Evolutionary conservation across 345 rosid genomes (phyloP).

Genomic region (Brassica cretica): DNA sequence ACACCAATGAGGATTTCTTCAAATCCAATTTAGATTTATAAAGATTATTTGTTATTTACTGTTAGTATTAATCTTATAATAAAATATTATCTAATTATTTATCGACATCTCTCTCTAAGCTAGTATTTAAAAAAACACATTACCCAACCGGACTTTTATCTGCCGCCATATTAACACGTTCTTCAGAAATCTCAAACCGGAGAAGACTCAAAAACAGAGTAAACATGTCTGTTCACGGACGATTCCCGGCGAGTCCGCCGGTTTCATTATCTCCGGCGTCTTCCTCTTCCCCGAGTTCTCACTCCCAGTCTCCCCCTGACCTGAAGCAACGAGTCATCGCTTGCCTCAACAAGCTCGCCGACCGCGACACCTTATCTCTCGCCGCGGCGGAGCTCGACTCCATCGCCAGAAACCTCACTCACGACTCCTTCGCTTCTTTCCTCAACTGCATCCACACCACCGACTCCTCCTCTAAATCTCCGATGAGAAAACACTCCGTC

Average conservation of each 20-base stretch:
- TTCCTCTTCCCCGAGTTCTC: slow-evolving; percentile 26
- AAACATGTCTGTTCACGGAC: slow-evolving; percentile 28
- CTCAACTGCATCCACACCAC: slow-evolving; percentile 73
- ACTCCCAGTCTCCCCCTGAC: slow-evolving; percentile 45
- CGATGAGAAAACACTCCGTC: slow-evolving; percentile 84
- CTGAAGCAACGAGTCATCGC: slow-evolving; percentile 71
- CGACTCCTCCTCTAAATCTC: slow-evolving; percentile 72
- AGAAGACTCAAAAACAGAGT: background rate
- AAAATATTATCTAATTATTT: background rate
- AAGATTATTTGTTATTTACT: background rate
- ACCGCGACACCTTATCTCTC: slow-evolving; percentile 83
- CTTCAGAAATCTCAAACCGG: slow-evolving; percentile 5
- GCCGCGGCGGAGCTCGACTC: slow-evolving; percentile 86
- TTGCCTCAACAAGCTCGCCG: slow-evolving; percentile 89
- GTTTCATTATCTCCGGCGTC: slow-evolving; percentile 39
- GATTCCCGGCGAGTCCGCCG: slow-evolving; percentile 41
- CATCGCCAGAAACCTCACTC: slow-evolving; percentile 67
- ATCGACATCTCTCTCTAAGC: background rate
- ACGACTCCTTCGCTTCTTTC: slow-evolving; percentile 69
- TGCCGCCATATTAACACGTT: slow-evolving; percentile 42
- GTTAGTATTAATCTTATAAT: background rate
- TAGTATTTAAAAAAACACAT: slow-evolving; percentile 34
- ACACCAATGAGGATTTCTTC: slow-evolving; percentile 21
- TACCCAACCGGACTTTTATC: slow-evolving; percentile 25
- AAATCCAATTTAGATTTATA: background rate